A percentile compares a stretch with the other conserved stretches of the same genome.
Conservation (phyloP, 441 rosid species). For the Croton laevigatus region DNA sequence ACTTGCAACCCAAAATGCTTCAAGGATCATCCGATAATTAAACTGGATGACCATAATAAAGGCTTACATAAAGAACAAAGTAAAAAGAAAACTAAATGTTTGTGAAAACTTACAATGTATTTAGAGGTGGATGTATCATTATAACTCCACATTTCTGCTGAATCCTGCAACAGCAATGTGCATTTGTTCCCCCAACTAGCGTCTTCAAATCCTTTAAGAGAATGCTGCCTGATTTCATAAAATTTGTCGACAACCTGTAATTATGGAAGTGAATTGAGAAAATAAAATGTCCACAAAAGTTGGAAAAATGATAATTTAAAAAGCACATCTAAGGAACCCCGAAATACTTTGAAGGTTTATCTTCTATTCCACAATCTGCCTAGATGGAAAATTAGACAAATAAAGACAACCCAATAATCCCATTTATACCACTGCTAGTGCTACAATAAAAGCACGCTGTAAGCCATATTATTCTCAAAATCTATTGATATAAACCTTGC, state of each 20-base stretch:
- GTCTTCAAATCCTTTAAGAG: constrained; percentile 47
- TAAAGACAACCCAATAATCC: neutral
- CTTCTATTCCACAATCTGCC: neutral
- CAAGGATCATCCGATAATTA: neutral
- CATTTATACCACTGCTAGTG: neutral
- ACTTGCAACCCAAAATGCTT: neutral
- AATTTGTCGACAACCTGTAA: constrained; percentile 72
- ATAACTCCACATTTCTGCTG: constrained; percentile 74
- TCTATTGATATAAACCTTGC: neutral
- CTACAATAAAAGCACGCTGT: neutral
- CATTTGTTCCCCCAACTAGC: constrained; percentile 67
- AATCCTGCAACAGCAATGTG: constrained; percentile 60
- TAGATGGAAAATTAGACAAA: neutral
- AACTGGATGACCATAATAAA: neutral
- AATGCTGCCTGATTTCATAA: constrained; percentile 58
- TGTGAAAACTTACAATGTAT: constrained; percentile 66
- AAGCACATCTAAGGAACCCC: neutral
- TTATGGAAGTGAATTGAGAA: constrained; percentile 6
- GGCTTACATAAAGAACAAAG: neutral
- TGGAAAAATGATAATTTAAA: neutral
- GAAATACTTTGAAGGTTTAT: neutral
- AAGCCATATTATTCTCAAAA: neutral
- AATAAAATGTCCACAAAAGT: constrained; percentile 4
- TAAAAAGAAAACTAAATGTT: neutral
- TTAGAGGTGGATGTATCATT: constrained; percentile 77